phyloP scores from a whole-genome alignment of 2,329 filamentous ascomycete species.

The Colletotrichum costaricense region DNA sequence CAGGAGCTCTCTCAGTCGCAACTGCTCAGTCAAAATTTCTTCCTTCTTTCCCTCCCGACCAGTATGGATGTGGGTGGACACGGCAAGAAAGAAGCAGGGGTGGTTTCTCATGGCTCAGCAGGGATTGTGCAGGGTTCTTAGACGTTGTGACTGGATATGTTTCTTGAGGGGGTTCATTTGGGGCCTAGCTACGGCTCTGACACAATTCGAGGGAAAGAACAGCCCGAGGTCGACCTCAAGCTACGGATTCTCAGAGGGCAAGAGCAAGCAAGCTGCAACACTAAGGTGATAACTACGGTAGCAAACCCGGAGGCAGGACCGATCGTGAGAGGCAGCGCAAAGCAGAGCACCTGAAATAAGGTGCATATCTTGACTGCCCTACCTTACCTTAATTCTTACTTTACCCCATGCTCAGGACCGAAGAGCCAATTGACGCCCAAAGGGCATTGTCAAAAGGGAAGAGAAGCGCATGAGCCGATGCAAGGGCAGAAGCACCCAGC shows the following conservation, averaged over 20 bases:
- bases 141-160: conserved; percentile 32
- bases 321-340: background rate
- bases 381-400: background rate
- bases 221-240: background rate
- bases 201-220: background rate
- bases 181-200: background rate
- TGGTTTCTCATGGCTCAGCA: conserved; percentile 26
- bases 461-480: background rate
- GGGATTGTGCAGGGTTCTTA: conserved; percentile 27
- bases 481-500: background rate
- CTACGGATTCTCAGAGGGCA: background rate
- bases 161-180: conserved; percentile 19
- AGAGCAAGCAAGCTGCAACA: background rate
- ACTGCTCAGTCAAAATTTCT: background rate
- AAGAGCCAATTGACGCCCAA: background rate
- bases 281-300: background rate
- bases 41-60: background rate
- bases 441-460: background rate
- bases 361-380: background rate
- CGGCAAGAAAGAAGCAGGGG: conserved; percentile 16
- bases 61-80: conserved; percentile 27
- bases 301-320: background rate
- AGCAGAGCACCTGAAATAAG: background rate
- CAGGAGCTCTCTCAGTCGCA: background rate
- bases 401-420: background rate